Base-by-base conservation (phyloP, 345 rosid genomes). In the Gossypium rotundifolium region DNA sequence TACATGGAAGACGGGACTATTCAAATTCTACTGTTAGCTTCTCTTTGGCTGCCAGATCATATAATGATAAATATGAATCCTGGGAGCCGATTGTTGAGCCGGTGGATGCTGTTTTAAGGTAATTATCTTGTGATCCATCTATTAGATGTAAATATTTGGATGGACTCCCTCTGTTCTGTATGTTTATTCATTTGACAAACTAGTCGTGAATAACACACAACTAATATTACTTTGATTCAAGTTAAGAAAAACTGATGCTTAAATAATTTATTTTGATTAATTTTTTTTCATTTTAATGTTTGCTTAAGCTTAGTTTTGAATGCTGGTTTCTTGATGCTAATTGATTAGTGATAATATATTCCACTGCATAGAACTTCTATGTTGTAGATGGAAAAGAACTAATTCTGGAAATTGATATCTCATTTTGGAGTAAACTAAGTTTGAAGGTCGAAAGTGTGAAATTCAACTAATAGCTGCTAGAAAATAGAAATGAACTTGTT, bases 61-160 rank as follows among this genome's bases (percentile, higher is more conserved):
- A 91, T 76, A 95, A 90, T 81, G 99, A 95, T 79, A 95, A 91
- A 79, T 85, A 85, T 73, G 97, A 95, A 81, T 79, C 93, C 9
- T 95, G 98, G 99, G 99, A 95, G 80, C 99, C 99, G 48, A 86
- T 95, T 77, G 82, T 93, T 76, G 99, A 95, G 18, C 65, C 42
- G 14, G 14, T 25, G 65, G 42, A 25, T 27, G 42, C 38, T 10
- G 25, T 59, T 25, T 59, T 59, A 25, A 59, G 64, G 64, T 59
- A 82, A 78, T 66, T 57, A 16, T 75, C 14, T 16, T 76, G n/a
- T 53, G 11, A 11, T 60, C 42, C 22, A 20, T 67, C 72, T 20
- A 63, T 53, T 70, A 40, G 22, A 23, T 72, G 29, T 44, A 20
- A 45, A 20, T 18, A 20, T 7, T 18, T 66, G 9, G 27, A 25